Percentiles rank a stretch among this genome's conserved stretches.
Conservation (phyloP, 2,329 filamentous ascomycete genomes). For the Alternaria ventricosa region DNA sequence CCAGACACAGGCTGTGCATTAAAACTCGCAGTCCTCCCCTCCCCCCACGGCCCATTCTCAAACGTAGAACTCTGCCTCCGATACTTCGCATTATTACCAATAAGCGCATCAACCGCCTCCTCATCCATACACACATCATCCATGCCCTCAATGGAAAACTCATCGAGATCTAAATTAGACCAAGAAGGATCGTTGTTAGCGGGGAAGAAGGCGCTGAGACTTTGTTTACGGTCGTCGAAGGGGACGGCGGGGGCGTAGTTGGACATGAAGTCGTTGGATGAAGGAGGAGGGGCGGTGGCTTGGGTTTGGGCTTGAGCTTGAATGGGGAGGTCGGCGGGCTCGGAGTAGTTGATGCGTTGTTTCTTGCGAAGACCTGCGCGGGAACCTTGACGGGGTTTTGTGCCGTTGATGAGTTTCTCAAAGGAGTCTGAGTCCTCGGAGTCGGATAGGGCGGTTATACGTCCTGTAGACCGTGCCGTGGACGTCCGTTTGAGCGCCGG, state of each 20-base stretch:
- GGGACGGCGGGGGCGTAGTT: not conserved
- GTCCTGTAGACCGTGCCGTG: not conserved
- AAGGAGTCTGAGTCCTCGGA: constrained; percentile 1
- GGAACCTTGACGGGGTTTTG: not conserved
- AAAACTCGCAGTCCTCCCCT: constrained; percentile 18
- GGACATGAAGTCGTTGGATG: not conserved
- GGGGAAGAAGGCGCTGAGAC: constrained; percentile 2
- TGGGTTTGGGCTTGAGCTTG: not conserved
- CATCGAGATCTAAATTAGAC: not conserved
- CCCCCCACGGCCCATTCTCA: constrained; percentile 2
- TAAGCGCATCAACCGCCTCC: not conserved
- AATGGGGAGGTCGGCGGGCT: not conserved
- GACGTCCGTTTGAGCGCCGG: not conserved
- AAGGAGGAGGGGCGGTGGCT: not conserved
- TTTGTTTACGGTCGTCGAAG: constrained; percentile 1
- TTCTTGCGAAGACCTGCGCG: constrained; percentile 18
- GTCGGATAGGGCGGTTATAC: not conserved
- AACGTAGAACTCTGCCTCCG: constrained; percentile 17
- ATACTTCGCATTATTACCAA: not conserved
- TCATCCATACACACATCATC: not conserved
- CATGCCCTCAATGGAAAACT: not conserved
- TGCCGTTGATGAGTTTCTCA: not conserved
- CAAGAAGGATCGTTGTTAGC: not conserved
- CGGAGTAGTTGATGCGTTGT: constrained; percentile 18
- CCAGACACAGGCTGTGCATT: constrained; percentile 20